Evolutionary conservation across 164 flowering plant species (phyloP), one percentile per base, ranked within the genome.

Genomic region (Stephania japonica): DNA sequence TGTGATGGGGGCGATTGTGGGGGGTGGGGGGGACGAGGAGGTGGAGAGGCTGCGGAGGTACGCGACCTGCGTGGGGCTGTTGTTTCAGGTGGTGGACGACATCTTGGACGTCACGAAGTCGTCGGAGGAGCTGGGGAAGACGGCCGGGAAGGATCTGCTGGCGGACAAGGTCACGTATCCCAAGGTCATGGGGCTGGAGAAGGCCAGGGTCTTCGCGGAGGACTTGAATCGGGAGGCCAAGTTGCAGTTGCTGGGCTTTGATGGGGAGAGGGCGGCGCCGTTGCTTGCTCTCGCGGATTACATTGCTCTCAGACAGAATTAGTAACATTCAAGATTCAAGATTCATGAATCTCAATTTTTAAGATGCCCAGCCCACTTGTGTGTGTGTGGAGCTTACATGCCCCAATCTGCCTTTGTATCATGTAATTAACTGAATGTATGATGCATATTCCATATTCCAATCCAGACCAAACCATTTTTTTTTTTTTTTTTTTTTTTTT

Each of bases 81-180:
- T 89, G 81, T 91, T 89, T 79, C 93, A 91, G 78, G 97, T 91
- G 26, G 97, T 89, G 62, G 96, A 91, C 53, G 93, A 91, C 73
- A 91, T 91, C 10, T 84, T 91, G 13, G 93, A 89, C 75, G 88
- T 91, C 23, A 88, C 93, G 0, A 86, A 83, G 69, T 88, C 93
- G 0, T 87, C 93, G 0, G 64, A 82, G 65, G 92, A 91, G 70
- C 65, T 91, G 81, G 97, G 97, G 65, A 91, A 91, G 74, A 91
- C 93, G 1, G 93, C 93, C 0, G 97, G 97, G 65, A 89, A 89
- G 72, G 97, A 91, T 71, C 75, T 89, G 82, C 77, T 85, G 32
- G 87, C 92, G 0, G 97, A 89, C 56, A 91, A 91, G 75, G 78
- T 75, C 0, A 91, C 97, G 0, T 91, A 87, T 63, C 97, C 97